Percentiles rank a stretch among this genome's conserved stretches.
Evolutionary conservation across 177 flowering plant species (phyloP).

Genomic region (Vitis hybrid): DNA sequence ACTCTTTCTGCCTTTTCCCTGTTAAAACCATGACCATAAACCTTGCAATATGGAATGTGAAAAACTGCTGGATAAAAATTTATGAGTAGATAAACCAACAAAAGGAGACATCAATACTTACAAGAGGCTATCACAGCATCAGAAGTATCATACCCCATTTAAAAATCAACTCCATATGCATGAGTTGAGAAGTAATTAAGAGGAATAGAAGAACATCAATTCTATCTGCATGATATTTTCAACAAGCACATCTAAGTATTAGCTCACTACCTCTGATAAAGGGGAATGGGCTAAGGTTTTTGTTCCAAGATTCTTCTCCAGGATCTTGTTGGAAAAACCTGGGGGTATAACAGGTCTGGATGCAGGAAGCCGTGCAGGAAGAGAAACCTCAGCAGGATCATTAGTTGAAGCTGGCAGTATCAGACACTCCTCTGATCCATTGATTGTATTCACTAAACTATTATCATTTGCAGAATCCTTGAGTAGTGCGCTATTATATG

Average conservation of each 20-base stretch:
- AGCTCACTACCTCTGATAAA: constrained; percentile 33
- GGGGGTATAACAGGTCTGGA: constrained; percentile 65
- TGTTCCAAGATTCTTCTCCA: constrained; percentile 43
- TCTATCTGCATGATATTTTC: neutral
- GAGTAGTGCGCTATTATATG: constrained; percentile 26
- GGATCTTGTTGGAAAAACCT: constrained; percentile 41
- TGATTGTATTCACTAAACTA: constrained; percentile 13
- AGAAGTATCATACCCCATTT: constrained; percentile 11
- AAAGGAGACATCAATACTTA: too few species aligned
- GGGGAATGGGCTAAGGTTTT: constrained; percentile 13
- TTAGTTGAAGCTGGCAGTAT: constrained; percentile 14
- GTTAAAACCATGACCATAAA: too few species aligned
- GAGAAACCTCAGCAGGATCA: constrained; percentile 29
- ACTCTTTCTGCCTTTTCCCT: too few species aligned
- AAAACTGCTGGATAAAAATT: too few species aligned
- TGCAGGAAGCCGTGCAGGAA: constrained; percentile 32
- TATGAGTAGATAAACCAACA: too few species aligned
- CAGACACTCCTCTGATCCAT: constrained; percentile 22
- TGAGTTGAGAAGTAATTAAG: neutral
- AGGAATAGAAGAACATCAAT: neutral
- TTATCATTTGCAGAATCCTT: constrained; percentile 35
- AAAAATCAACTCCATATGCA: neutral
- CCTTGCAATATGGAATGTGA: too few species aligned
- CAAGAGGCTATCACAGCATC: constrained; percentile 1
- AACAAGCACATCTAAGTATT: neutral